Conservation (phyloP, 371 early-diverging fungal genomes). For the Mortierella polycephala region DNA sequence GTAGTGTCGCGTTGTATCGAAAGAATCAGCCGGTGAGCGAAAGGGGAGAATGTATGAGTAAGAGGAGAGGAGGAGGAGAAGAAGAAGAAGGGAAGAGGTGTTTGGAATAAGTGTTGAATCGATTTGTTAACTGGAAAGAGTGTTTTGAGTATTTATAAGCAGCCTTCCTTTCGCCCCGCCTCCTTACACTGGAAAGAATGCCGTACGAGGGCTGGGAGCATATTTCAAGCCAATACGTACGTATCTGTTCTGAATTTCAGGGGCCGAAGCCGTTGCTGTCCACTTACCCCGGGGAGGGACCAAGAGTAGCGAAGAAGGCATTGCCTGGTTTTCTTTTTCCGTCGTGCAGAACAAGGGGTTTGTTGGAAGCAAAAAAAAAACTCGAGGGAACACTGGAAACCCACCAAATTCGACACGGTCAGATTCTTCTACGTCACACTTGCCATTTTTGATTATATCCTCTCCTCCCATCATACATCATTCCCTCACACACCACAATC, state of each 20-base stretch:
- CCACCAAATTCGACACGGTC: background rate
- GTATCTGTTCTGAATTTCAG: background rate
- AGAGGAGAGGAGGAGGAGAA: background rate
- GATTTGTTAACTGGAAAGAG: too few species aligned
- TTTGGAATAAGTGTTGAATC: too few species aligned
- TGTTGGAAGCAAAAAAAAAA: background rate
- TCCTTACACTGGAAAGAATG: too few species aligned
- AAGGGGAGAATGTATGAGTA: background rate
- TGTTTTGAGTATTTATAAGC: too few species aligned
- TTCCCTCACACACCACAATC: background rate
- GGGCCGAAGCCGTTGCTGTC: slow-evolving; percentile 1
- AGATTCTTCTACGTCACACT: background rate
- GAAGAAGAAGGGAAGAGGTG: too few species aligned
- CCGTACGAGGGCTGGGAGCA: background rate
- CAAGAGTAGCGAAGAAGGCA: slow-evolving; percentile 30
- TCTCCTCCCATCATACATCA: background rate
- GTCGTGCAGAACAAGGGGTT: background rate
- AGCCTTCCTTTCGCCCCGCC: too few species aligned
- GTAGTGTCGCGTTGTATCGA: background rate
- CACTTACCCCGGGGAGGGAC: slow-evolving; percentile 25
- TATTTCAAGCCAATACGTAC: background rate
- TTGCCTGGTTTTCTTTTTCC: background rate
- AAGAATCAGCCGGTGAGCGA: background rate
- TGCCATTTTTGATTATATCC: background rate
- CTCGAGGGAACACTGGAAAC: background rate